A percentile compares a stretch with the other conserved stretches of the same genome.
phyloP scores from a whole-genome alignment of 2,329 filamentous ascomycete genomes.

The Ceratocystis variospora region DNA sequence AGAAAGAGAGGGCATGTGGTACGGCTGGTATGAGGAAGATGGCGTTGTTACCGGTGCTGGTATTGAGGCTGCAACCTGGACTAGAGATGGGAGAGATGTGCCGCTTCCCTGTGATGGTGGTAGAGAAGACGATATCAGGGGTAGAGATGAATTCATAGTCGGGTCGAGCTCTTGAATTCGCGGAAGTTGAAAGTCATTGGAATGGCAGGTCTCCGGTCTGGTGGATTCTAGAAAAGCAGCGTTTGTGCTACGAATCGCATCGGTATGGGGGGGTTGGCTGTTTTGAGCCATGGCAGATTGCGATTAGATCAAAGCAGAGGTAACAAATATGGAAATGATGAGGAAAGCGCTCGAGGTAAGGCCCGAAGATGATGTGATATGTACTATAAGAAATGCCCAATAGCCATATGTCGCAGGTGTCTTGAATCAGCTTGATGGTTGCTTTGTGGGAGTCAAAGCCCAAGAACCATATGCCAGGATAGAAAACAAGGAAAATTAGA shows the following conservation, averaged over 20 bases:
- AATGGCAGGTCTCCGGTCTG: not conserved
- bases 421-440: not conserved
- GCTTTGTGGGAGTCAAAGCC: not conserved
- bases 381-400: not conserved
- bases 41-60: not conserved
- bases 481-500: not conserved
- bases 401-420: not conserved
- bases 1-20: slow-evolving; percentile 14
- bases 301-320: not conserved
- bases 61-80: slow-evolving; percentile 9
- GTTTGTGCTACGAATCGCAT: not conserved
- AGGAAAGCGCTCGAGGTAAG: not conserved
- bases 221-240: slow-evolving; percentile 4
- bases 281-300: slow-evolving; percentile 1
- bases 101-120: not conserved
- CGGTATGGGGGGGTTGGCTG: not conserved
- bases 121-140: slow-evolving; percentile 5
- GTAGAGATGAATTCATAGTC: slow-evolving; percentile 1
- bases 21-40: slow-evolving; percentile 2
- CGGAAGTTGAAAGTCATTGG: slow-evolving; percentile 11
- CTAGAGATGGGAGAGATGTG: slow-evolving; percentile 12
- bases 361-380: not conserved
- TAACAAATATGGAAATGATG: not conserved
- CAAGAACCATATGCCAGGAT: not conserved
- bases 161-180: slow-evolving; percentile 15